phyloP scores from a whole-genome alignment of 306 rosid genomes.

The Lagenaria siceraria region DNA sequence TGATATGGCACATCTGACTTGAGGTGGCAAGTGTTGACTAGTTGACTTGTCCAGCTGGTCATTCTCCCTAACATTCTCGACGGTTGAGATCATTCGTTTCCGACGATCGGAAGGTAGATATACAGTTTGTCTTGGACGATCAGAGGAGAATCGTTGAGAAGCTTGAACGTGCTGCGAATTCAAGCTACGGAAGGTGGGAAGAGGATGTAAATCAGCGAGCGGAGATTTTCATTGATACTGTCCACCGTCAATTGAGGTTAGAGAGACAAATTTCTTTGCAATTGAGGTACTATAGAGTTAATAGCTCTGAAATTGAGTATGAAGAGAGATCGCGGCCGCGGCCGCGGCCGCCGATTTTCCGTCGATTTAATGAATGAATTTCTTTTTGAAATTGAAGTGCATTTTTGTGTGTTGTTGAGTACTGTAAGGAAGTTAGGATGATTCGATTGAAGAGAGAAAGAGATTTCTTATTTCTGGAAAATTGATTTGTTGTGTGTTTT shows the following conservation, averaged over 20 bases:
- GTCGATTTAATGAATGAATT: background rate
- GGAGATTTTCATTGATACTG: slow-evolving; percentile 46
- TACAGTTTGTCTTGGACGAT: slow-evolving; percentile 23
- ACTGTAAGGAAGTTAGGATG: background rate
- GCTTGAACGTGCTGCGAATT: slow-evolving; percentile 13
- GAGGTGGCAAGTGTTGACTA: too few species aligned
- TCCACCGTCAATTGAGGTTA: slow-evolving; percentile 29
- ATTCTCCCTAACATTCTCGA: too few species aligned
- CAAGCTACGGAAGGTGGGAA: background rate
- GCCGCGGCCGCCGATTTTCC: background rate
- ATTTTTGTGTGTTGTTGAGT: background rate
- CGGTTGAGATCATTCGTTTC: slow-evolving; percentile 15
- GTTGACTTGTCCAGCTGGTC: too few species aligned
- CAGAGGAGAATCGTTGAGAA: slow-evolving; percentile 1
- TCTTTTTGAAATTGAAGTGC: background rate
- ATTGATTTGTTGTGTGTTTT: background rate
- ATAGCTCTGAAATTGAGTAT: background rate
- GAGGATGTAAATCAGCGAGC: slow-evolving; percentile 48
- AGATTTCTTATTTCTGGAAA: background rate
- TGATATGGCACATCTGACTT: too few species aligned
- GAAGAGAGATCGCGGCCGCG: background rate
- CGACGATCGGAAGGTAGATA: slow-evolving; percentile 6
- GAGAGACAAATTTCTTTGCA: slow-evolving; percentile 44
- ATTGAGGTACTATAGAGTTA: slow-evolving; percentile 9
- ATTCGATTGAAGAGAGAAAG: background rate